Percentiles rank a stretch among this genome's conserved stretches.
Conservation (phyloP, 2,329 filamentous ascomycete genomes). For the Monosporascus sp. region DNA sequence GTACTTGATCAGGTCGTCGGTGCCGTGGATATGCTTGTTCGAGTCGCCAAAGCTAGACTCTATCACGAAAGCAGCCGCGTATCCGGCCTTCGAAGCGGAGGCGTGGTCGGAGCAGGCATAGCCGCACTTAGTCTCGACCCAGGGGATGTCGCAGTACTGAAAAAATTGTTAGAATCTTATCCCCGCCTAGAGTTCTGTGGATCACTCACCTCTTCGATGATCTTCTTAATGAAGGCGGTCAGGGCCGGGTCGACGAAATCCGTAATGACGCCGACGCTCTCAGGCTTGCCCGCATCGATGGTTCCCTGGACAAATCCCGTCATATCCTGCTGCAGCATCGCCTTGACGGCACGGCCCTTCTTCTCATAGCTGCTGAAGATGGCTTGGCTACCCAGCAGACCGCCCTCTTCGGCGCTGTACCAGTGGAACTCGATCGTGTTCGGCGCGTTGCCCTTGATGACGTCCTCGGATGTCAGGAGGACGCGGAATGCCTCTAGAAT, state of each 20-base stretch:
- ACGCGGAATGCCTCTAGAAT: conserved; percentile 87
- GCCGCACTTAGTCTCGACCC: conserved; percentile 80
- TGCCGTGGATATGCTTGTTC: conserved; percentile 65
- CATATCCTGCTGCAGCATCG: conserved; percentile 99
- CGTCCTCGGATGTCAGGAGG: conserved; percentile 65
- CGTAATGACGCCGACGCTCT: conserved; percentile 87
- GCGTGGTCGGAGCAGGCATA: conserved; percentile 78
- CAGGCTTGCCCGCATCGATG: conserved; percentile 71
- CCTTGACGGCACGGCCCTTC: conserved; percentile 70
- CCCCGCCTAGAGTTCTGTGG: conserved; percentile 27
- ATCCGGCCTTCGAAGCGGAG: conserved; percentile 67
- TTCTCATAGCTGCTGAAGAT: conserved; percentile 81
- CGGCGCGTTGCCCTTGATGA: conserved; percentile 63
- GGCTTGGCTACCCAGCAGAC: conserved; percentile 66
- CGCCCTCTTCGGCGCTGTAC: conserved; percentile 75
- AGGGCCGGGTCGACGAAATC: conserved; percentile 81
- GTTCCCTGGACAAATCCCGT: conserved; percentile 83
- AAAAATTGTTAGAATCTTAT: conserved; percentile 20
- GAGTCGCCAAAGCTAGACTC: conserved; percentile 64
- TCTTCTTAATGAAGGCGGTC: conserved; percentile 84
- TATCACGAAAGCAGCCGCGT: conserved; percentile 71
- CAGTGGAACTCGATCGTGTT: conserved; percentile 96
- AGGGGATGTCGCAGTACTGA: conserved; percentile 80
- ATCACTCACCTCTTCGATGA: conserved; percentile 54
- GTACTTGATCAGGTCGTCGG: conserved; percentile 65